Percentiles rank a stretch among this genome's conserved stretches.
Evolutionary conservation across 441 rosid genomes (phyloP).

Genomic region (Jatropha multifida): DNA sequence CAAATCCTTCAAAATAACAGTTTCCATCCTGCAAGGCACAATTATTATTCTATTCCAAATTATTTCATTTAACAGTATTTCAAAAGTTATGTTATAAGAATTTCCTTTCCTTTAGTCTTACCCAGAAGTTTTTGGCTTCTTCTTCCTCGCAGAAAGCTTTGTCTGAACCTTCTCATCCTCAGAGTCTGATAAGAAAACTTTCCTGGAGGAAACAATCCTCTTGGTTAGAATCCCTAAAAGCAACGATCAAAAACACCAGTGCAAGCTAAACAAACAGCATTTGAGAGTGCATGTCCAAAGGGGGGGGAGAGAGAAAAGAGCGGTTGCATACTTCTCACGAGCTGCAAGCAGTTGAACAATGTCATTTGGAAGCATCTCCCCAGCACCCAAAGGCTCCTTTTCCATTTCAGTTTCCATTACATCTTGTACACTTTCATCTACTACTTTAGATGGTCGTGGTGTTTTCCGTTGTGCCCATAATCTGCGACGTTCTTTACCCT

Average conservation of each 20-base stretch:
- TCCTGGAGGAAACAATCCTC: conserved; percentile 37
- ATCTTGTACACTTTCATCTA: conserved; percentile 28
- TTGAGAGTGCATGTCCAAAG: neutral
- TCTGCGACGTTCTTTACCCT: conserved; percentile 75
- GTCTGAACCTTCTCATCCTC: conserved; percentile 56
- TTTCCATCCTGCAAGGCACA: conserved; percentile 49
- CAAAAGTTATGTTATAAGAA: neutral
- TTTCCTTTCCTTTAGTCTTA: conserved; percentile 23
- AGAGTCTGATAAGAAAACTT: conserved; percentile 55
- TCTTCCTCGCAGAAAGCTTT: conserved; percentile 44
- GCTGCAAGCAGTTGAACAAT: conserved; percentile 80
- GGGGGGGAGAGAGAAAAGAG: neutral
- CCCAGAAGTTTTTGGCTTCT: conserved; percentile 68
- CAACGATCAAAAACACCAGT: neutral
- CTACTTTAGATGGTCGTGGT: conserved; percentile 36
- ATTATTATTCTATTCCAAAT: neutral
- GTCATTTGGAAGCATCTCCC: conserved; percentile 78
- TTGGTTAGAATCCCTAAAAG: conserved; percentile 11
- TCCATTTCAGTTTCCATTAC: conserved; percentile 39
- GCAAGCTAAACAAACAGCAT: no score
- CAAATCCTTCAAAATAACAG: conserved; percentile 66
- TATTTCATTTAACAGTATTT: neutral
- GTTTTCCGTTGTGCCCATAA: conserved; percentile 64
- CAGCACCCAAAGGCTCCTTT: conserved; percentile 32
- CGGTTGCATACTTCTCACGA: conserved; percentile 62